A percentile compares a stretch with the other conserved stretches of the same genome.
Conservation (phyloP, 1,284 basidiomycete species). For the Agroathelia rolfsii region DNA sequence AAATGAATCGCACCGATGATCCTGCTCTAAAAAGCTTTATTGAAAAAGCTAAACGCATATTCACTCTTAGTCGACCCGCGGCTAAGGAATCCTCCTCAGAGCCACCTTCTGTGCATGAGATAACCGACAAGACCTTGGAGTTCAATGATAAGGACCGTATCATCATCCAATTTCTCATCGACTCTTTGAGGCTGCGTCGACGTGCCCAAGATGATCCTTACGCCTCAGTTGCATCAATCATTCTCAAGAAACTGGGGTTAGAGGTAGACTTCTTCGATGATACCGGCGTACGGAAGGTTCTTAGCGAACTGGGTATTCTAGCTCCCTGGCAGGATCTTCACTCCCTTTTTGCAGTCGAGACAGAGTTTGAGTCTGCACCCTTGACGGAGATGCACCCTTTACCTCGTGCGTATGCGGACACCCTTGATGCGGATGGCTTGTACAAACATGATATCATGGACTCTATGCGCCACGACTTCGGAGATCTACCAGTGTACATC, state of each 20-base stretch:
- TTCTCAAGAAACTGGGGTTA: constrained; percentile 52
- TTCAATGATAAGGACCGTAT: constrained; percentile 53
- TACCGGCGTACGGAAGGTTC: constrained; percentile 30
- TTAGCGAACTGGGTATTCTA: constrained; percentile 62
- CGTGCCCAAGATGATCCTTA: constrained; percentile 61
- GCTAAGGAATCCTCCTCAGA: constrained; percentile 21
- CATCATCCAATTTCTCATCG: constrained; percentile 59
- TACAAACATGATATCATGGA: constrained; percentile 50
- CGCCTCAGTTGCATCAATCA: constrained; percentile 36
- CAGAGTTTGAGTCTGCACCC: constrained; percentile 24
- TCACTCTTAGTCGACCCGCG: constrained; percentile 24
- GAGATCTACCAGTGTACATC: constrained; percentile 74
- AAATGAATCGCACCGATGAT: constrained; percentile 37
- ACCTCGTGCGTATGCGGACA: constrained; percentile 13
- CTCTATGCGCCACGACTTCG: constrained; percentile 78
- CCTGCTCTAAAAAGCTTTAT: constrained; percentile 47
- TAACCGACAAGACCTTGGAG: constrained; percentile 21
- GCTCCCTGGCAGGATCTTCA: constrained; percentile 66
- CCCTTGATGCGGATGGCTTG: constrained; percentile 49
- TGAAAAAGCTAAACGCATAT: constrained; percentile 40
- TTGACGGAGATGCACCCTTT: constrained; percentile 18
- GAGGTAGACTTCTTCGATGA: constrained; percentile 26
- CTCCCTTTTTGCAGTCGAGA: constrained; percentile 24
- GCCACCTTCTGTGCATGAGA: constrained; percentile 23
- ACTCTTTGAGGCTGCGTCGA: constrained; percentile 51